These are phyloP conservation scores for Usnea hakonensis DNA, from an alignment of 495 filamentous ascomycete species.

Conservation along the genomic window DNA sequence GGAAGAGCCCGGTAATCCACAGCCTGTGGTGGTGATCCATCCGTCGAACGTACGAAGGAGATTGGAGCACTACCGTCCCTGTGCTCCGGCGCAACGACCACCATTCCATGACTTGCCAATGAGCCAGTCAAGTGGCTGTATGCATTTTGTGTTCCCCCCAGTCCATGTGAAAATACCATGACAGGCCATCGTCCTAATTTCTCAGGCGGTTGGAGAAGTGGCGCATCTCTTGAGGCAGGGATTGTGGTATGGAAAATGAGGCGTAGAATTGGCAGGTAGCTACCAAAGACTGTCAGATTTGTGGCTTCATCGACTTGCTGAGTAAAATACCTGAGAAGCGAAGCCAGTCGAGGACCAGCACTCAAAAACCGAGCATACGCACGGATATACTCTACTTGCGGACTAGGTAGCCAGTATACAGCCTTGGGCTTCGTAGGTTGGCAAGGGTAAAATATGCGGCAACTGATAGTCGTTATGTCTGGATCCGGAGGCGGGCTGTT, in stretches of 20 bases:
- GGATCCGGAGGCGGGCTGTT: conserved; percentile 43
- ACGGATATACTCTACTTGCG: conserved; percentile 58
- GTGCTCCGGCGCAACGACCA: conserved; percentile 71
- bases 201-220: conserved; percentile 31
- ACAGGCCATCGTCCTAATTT: conserved; percentile 55
- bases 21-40: not conserved
- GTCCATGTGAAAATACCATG: conserved; percentile 72
- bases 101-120: conserved; percentile 63
- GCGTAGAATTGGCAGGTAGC: conserved; percentile 47
- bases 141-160: conserved; percentile 64
- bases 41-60: conserved; percentile 42
- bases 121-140: conserved; percentile 67
- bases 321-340: conserved; percentile 8
- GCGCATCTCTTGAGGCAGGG: conserved; percentile 43
- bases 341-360: conserved; percentile 29
- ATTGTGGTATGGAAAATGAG: conserved; percentile 61
- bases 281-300: conserved; percentile 20
- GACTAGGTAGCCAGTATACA: conserved; percentile 63
- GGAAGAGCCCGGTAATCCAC: conserved; percentile 35
- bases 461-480: conserved; percentile 57
- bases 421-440: conserved; percentile 32
- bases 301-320: not conserved
- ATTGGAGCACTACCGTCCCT: conserved; percentile 65
- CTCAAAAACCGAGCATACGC: conserved; percentile 64
- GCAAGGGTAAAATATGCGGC: conserved; percentile 69